phyloP scores from a whole-genome alignment of 345 rosid genomes.

The Ricinus communis region DNA sequence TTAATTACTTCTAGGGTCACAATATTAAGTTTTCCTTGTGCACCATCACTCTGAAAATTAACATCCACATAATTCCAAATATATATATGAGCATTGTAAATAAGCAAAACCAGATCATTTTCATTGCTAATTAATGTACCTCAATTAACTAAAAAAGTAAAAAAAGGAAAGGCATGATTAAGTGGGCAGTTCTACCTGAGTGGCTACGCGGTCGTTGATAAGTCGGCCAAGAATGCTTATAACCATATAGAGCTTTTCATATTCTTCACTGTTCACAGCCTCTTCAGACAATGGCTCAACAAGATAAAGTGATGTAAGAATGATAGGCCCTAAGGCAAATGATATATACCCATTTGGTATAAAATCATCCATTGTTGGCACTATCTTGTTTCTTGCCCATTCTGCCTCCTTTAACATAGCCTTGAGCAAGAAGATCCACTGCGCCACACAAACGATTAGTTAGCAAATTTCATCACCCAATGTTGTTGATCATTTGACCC shows the following conservation, averaged over 20 bases:
- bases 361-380: constrained; percentile 11
- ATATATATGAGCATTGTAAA: too few species aligned
- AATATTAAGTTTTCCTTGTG: constrained; percentile 18
- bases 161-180: too few species aligned
- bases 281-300: constrained; percentile 11
- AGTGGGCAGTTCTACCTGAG: not conserved
- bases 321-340: constrained; percentile 8
- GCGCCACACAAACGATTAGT: not conserved
- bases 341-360: not conserved
- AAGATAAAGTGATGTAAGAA: constrained; percentile 10
- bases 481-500: too few species aligned
- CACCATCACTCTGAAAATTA: constrained; percentile 12
- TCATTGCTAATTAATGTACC: too few species aligned
- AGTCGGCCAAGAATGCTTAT: constrained; percentile 19
- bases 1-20: not conserved
- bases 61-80: too few species aligned
- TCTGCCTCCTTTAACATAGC: constrained; percentile 11
- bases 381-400: not conserved
- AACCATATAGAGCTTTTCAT: constrained; percentile 4
- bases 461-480: too few species aligned
- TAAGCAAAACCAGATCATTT: too few species aligned
- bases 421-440: constrained; percentile 10
- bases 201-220: constrained; percentile 11
- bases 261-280: constrained; percentile 5
- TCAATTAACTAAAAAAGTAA: too few species aligned